Percentiles rank a stretch among this genome's conserved stretches.
Evolutionary conservation across 805 yeast species (phyloP).

Genomic region (Saturnispora halmiae): DNA sequence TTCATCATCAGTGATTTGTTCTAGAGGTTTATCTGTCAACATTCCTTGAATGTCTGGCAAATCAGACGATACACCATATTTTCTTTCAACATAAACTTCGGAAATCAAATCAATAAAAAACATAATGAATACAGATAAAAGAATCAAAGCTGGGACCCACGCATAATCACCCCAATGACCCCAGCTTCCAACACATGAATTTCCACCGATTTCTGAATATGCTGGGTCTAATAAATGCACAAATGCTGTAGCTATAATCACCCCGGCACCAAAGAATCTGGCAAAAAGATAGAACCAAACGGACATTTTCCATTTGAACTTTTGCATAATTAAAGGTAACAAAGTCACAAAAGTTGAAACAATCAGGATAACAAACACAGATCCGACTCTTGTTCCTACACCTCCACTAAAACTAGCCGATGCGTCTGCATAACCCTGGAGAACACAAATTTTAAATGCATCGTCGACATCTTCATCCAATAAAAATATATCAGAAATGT

Average conservation of each 20-base stretch:
- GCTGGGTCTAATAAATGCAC: slow-evolving; percentile 66
- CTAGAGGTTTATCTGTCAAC: slow-evolving; percentile 24
- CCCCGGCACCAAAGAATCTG: slow-evolving; percentile 71
- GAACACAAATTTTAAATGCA: slow-evolving; percentile 17
- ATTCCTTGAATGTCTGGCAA: slow-evolving; percentile 15
- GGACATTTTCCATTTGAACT: slow-evolving; percentile 40
- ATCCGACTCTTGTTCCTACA: slow-evolving; percentile 38
- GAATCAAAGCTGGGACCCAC: slow-evolving; percentile 41
- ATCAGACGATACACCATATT: slow-evolving; percentile 14
- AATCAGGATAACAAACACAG: slow-evolving; percentile 48
- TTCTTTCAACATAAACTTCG: slow-evolving; percentile 32
- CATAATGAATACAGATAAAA: slow-evolving; percentile 36
- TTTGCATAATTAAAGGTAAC: slow-evolving; percentile 49
- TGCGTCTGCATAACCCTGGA: slow-evolving; percentile 17
- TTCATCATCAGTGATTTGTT: slow-evolving; percentile 16
- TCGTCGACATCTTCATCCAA: slow-evolving; percentile 14
- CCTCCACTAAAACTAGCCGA: slow-evolving; percentile 21
- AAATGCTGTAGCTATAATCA: slow-evolving; percentile 70
- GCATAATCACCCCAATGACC: slow-evolving; percentile 43
- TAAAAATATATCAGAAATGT: slow-evolving; percentile 9
- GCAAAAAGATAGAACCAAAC: slow-evolving; percentile 54
- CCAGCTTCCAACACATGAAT: slow-evolving; percentile 48
- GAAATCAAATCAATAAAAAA: slow-evolving; percentile 39
- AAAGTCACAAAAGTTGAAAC: slow-evolving; percentile 47
- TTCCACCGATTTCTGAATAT: slow-evolving; percentile 42